phyloP scores from a whole-genome alignment of 148 eudicot genomes.

The Diospyros kaki region DNA sequence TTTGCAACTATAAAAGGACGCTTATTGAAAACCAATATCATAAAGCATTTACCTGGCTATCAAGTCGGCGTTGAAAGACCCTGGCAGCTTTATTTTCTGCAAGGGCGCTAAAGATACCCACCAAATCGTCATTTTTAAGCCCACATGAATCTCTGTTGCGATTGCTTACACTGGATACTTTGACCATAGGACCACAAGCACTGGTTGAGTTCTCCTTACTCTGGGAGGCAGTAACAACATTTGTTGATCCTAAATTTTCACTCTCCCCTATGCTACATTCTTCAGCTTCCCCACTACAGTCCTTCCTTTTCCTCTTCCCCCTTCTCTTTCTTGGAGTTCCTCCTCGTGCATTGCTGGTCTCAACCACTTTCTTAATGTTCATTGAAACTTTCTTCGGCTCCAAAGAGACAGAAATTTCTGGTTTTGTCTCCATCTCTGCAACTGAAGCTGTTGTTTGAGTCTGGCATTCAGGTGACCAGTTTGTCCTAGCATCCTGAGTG shows the following conservation, averaged over 20 bases:
- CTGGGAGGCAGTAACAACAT: constrained; percentile 20
- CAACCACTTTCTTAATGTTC: constrained; percentile 26
- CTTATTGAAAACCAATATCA: too few relatives aligned
- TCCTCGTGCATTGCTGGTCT: constrained; percentile 23
- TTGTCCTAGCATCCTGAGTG: constrained; percentile 47
- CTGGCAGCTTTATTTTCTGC: constrained; percentile 54
- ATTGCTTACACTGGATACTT: constrained; percentile 20
- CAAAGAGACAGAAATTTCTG: constrained; percentile 22
- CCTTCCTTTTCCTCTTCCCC: constrained; percentile 68
- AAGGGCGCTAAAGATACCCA: constrained; percentile 46
- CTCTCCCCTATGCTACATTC: constrained; percentile 59
- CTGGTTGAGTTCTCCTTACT: constrained; percentile 31
- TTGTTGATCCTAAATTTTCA: constrained; percentile 40
- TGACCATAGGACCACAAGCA: constrained; percentile 17
- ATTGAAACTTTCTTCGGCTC: constrained; percentile 33
- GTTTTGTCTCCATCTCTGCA: constrained; percentile 27
- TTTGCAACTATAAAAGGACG: too few relatives aligned
- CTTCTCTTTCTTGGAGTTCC: constrained; percentile 47
- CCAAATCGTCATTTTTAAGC: constrained; percentile 30
- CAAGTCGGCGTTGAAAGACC: constrained; percentile 72
- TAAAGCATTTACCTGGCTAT: constrained; percentile 60
- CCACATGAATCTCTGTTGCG: constrained; percentile 18
- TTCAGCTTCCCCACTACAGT: constrained; percentile 35
- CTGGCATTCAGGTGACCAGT: constrained; percentile 29
- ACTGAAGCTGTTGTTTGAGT: constrained; percentile 23